Evolutionary conservation across 768 basidiomycete species (phyloP), one percentile per base, ranked within the genome.

Genomic region (Lentinula sp.): DNA sequence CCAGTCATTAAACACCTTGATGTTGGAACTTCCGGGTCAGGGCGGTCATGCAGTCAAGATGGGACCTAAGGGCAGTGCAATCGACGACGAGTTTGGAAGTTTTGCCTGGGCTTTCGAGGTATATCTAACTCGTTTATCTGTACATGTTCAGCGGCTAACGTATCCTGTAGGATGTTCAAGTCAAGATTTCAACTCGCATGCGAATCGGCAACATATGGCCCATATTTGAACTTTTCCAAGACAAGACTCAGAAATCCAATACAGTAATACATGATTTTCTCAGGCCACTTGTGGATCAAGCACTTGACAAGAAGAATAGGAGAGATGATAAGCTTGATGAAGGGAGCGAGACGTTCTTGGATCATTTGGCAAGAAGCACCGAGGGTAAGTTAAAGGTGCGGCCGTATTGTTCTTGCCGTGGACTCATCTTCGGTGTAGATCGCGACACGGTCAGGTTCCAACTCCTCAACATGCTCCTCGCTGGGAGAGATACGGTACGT

Each of bases 381-480:
- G 42, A 43, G 11, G 42, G 42, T 43, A 43, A 13, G 42, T 23
- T 23, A 2, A n/a, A 5, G 16, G 42, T 10, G 11, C 13, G 37
- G 13, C 13, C 42, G 16, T 43, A 13, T 11, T 46, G 18, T 23
- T 21, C 21, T 51, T 46, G 51, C 63, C 42, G 31, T 16, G 37
- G n/a, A 49, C 45, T 57, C 16, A 53, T 60, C 31, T 28, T 52
- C 28, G 51, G 49, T 63, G 59, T 62, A 83, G 83, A 84, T 59
- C 65, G 62, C 8, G 75, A 73, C 8, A 65, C 75, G 42, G 78
- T 85, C 54, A 75, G 79, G 28, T 80, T 84, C 67, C 80, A 85
- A 58, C 67, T 84, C 13, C 75, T 85, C 40, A 85, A 81, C 61
- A 76, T 84, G 53, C 71, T 86, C 0, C 71, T 86, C 18, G 85